phyloP scores from a whole-genome alignment of 768 basidiomycete genomes.

The Strobilomyces confusus region DNA sequence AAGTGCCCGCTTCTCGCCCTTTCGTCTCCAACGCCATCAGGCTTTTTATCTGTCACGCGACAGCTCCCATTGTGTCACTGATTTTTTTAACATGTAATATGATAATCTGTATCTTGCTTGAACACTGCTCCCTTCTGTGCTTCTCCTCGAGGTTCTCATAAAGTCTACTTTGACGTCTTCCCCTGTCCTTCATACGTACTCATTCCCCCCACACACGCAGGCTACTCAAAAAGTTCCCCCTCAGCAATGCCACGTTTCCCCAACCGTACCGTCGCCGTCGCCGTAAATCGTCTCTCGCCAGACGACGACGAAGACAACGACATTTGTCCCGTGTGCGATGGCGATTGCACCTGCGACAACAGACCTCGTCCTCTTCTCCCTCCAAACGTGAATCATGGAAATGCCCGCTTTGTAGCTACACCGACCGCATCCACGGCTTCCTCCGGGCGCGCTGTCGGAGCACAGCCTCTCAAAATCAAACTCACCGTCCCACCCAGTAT shows the following conservation, averaged over 20 bases:
- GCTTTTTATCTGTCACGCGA: slow-evolving; percentile 36
- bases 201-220: slow-evolving; percentile 26
- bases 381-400: slow-evolving; percentile 31
- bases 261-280: slow-evolving; percentile 59
- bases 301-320: slow-evolving; percentile 80
- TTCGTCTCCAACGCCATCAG: slow-evolving; percentile 23
- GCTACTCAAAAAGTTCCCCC: slow-evolving; percentile 47
- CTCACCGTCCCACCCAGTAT: slow-evolving; percentile 60
- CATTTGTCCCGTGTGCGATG: slow-evolving; percentile 89
- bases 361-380: slow-evolving; percentile 33
- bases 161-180: slow-evolving; percentile 24
- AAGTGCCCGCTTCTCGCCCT: slow-evolving; percentile 12
- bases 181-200: slow-evolving; percentile 22
- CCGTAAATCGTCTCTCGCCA: slow-evolving; percentile 31
- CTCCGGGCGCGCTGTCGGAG: slow-evolving; percentile 26
- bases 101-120: slow-evolving; percentile 21
- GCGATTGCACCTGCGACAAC: slow-evolving; percentile 76
- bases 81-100: slow-evolving; percentile 38
- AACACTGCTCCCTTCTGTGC: slow-evolving; percentile 19
- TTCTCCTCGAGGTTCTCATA: slow-evolving; percentile 22
- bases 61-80: slow-evolving; percentile 31
- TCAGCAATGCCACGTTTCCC: slow-evolving; percentile 65
- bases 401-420: slow-evolving; percentile 37
- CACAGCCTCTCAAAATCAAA: slow-evolving; percentile 61
- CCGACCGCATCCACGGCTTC: slow-evolving; percentile 36